Conservation (phyloP, 257 asterid genomes). For the Przewalskia tangutica region DNA sequence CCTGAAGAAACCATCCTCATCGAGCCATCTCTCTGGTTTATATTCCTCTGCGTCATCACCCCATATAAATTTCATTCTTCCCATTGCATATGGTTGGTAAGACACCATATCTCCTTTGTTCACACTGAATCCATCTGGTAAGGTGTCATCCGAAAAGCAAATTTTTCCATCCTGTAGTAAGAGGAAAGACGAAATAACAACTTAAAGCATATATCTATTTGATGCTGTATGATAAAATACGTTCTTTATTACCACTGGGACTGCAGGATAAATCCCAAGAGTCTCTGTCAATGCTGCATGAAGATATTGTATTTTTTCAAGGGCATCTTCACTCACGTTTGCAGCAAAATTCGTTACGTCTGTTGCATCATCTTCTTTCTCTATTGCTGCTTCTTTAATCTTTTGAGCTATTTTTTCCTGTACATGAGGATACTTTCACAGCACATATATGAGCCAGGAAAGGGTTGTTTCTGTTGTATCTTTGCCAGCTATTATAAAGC, state of each 20-base stretch:
- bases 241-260: constrained; percentile 45
- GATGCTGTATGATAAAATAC: neutral
- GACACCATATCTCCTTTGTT: constrained; percentile 34
- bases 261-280: constrained; percentile 52
- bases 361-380: neutral
- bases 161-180: constrained; percentile 30
- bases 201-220: neutral
- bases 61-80: constrained; percentile 51
- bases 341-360: constrained; percentile 26
- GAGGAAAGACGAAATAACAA: neutral
- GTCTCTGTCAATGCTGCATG: constrained; percentile 55
- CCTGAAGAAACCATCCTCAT: constrained; percentile 30
- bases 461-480: constrained; percentile 48
- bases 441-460: constrained; percentile 44
- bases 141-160: constrained; percentile 36
- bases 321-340: constrained; percentile 28
- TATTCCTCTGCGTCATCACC: constrained; percentile 40
- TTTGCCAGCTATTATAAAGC: constrained; percentile 48
- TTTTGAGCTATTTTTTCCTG: constrained; percentile 43
- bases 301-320: constrained; percentile 51
- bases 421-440: constrained; percentile 44
- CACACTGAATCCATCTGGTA: constrained; percentile 41
- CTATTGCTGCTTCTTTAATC: constrained; percentile 16
- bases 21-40: constrained; percentile 55
- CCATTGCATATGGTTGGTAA: constrained; percentile 56